A percentile compares a stretch with the other conserved stretches of the same genome.
These are phyloP conservation scores for Lactarius deliciosus DNA, from an alignment of 768 basidiomycete genomes.

Conservation along the genomic window DNA sequence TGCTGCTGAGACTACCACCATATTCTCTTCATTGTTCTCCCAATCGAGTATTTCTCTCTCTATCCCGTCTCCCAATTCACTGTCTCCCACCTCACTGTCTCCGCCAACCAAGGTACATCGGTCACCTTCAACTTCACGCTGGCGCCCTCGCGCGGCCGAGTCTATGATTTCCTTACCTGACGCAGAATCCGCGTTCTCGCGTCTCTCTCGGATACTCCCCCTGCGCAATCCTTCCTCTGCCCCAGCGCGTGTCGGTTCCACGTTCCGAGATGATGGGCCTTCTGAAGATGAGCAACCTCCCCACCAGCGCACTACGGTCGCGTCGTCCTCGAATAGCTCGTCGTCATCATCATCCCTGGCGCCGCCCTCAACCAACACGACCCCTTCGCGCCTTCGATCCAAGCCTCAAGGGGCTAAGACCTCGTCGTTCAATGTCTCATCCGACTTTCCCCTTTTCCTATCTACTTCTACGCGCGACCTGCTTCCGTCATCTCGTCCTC, in stretches of 20 bases:
- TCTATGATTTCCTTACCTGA: constrained; percentile 14
- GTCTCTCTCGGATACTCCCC: background rate
- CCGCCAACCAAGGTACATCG: constrained; percentile 8
- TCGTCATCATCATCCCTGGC: constrained; percentile 5
- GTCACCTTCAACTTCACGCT: background rate
- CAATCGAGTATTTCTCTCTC: constrained; percentile 38
- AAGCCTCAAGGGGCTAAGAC: background rate
- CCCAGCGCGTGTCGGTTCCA: constrained; percentile 1
- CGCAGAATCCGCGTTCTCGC: constrained; percentile 7
- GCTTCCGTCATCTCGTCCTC: constrained; percentile 20
- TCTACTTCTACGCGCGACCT: constrained; percentile 25
- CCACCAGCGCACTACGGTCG: background rate
- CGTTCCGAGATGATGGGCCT: background rate
- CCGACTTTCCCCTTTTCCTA: constrained; percentile 29
- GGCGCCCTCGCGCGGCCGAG: constrained; percentile 2
- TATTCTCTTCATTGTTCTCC: constrained; percentile 61
- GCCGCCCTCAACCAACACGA: background rate
- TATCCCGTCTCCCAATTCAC: constrained; percentile 28
- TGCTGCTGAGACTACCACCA: constrained; percentile 43
- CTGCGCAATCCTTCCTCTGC: constrained; percentile 12
- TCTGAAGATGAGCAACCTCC: constrained; percentile 11
- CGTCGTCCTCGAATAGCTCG: constrained; percentile 4
- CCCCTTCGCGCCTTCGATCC: background rate
- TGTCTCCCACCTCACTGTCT: constrained; percentile 25
- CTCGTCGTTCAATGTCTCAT: constrained; percentile 23